Percentiles rank a stretch among this genome's conserved stretches.
phyloP scores from a whole-genome alignment of 2,329 filamentous ascomycete species.

The Exophiala spinifera region DNA sequence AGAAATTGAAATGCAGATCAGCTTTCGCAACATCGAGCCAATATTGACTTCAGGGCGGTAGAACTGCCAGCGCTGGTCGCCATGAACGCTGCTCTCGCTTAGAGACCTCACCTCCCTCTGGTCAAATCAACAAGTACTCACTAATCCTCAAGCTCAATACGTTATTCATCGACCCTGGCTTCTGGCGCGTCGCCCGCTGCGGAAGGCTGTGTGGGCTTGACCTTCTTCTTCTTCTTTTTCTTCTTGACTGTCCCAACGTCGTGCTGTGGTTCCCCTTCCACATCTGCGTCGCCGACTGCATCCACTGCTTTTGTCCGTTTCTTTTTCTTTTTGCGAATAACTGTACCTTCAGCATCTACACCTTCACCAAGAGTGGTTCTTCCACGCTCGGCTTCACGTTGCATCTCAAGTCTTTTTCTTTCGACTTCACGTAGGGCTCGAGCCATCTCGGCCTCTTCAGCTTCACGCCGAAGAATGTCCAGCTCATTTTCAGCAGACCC shows the following conservation, averaged over 20 bases:
- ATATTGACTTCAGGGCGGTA: no score
- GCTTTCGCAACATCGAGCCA: no score
- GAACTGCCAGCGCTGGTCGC: no score
- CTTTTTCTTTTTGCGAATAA: constrained; percentile 60
- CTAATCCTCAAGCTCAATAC: neutral
- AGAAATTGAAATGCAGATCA: no score
- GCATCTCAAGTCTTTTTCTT: constrained; percentile 79
- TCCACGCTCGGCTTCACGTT: constrained; percentile 44
- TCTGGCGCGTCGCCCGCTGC: neutral
- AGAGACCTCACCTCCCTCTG: no score
- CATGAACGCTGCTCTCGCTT: no score
- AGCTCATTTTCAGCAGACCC: constrained; percentile 31
- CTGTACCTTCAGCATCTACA: constrained; percentile 44
- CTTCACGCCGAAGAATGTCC: constrained; percentile 60
- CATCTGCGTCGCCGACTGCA: neutral
- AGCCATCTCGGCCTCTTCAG: constrained; percentile 84
- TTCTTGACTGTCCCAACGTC: constrained; percentile 21
- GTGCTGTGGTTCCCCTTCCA: neutral
- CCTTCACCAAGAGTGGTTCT: constrained; percentile 46
- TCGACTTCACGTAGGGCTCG: constrained; percentile 87
- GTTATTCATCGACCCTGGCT: neutral
- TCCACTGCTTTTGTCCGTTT: constrained; percentile 42
- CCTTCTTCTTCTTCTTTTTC: constrained; percentile 29
- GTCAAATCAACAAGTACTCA: no score
- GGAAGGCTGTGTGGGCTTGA: constrained; percentile 7